A percentile compares a stretch with the other conserved stretches of the same genome.
These are phyloP conservation scores for Phytopythium aichiense DNA, from an alignment of 352 stramenopile species.

Conservation along the genomic window DNA sequence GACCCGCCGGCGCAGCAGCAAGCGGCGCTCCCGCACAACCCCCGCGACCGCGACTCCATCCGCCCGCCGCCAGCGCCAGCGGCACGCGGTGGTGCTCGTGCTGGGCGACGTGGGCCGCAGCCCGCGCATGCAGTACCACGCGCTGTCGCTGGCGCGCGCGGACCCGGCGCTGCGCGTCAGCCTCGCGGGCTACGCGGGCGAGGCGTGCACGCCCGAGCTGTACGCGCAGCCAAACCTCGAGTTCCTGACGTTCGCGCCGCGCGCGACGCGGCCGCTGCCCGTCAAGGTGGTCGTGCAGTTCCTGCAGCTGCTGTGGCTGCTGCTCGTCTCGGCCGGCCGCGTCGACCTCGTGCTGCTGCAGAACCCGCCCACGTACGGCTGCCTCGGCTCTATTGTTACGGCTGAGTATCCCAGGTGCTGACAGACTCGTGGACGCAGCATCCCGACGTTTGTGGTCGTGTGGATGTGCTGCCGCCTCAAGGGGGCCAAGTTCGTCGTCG, in stretches of 20 bases:
- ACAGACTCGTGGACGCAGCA: conserved; percentile 30
- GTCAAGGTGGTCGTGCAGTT: conserved; percentile 82
- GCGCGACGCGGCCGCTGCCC: conserved; percentile 51
- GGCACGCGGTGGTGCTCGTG: conserved; percentile 90
- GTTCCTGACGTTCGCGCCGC: conserved; percentile 74
- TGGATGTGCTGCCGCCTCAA: conserved; percentile 75
- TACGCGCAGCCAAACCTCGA: conserved; percentile 54
- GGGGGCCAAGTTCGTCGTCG: conserved; percentile 93
- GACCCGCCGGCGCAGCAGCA: background rate
- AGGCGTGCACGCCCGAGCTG: conserved; percentile 81
- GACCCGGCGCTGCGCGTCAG: conserved; percentile 64
- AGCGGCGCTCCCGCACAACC: background rate
- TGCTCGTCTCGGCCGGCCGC: conserved; percentile 65
- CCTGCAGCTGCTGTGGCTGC: conserved; percentile 77
- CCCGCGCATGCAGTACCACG: conserved; percentile 99
- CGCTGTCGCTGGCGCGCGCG: conserved; percentile 90
- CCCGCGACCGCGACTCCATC: background rate
- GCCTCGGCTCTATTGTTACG: background rate
- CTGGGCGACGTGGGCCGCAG: conserved; percentile 95
- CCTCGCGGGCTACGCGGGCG: conserved; percentile 93
- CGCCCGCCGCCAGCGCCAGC: background rate
- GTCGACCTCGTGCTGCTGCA: conserved; percentile 96
- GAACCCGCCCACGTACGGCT: conserved; percentile 92
- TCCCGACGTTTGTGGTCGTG: conserved; percentile 93
- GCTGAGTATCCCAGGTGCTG: conserved; percentile 13